phyloP scores from a whole-genome alignment of 2,329 filamentous ascomycete species.

The Epichloe sp. region DNA sequence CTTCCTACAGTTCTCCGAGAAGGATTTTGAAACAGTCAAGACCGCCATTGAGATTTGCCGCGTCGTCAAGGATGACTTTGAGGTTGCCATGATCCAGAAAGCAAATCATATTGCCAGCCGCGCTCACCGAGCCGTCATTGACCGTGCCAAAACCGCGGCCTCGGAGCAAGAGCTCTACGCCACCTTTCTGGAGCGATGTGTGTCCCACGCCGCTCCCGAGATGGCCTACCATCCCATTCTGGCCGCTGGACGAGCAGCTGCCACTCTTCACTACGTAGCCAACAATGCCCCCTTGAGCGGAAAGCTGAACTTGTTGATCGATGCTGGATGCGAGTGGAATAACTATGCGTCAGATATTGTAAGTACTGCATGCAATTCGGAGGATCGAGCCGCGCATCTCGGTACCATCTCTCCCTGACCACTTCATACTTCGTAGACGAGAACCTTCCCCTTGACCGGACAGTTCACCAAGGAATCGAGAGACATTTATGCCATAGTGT shows the following conservation, averaged over 20 bases:
- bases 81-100: slow-evolving; percentile 58
- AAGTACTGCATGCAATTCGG: slow-evolving; percentile 10
- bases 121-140: slow-evolving; percentile 51
- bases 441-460: slow-evolving; percentile 67
- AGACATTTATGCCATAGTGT: slow-evolving; percentile 70
- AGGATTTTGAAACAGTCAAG: slow-evolving; percentile 43
- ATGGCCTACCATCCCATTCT: slow-evolving; percentile 85
- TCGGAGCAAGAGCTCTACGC: slow-evolving; percentile 80
- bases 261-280: slow-evolving; percentile 77
- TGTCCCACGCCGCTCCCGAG: slow-evolving; percentile 61
- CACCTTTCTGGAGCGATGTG: slow-evolving; percentile 62
- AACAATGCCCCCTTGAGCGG: slow-evolving; percentile 58
- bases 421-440: slow-evolving; percentile 40
- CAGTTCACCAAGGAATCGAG: slow-evolving; percentile 57
- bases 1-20: slow-evolving; percentile 56
- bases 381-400: background rate
- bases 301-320: slow-evolving; percentile 70
- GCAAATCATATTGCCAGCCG: slow-evolving; percentile 58
- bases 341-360: slow-evolving; percentile 60
- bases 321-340: slow-evolving; percentile 67
- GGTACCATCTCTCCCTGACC: background rate
- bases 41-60: slow-evolving; percentile 55
- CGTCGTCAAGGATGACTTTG: slow-evolving; percentile 61
- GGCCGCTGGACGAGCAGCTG: slow-evolving; percentile 65
- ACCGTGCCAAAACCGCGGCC: slow-evolving; percentile 46